A percentile compares a stretch with the other conserved stretches of the same genome.
Evolutionary conservation across 352 stramenopile genomes (phyloP).

Genomic region (Globisporangium spinosum): DNA sequence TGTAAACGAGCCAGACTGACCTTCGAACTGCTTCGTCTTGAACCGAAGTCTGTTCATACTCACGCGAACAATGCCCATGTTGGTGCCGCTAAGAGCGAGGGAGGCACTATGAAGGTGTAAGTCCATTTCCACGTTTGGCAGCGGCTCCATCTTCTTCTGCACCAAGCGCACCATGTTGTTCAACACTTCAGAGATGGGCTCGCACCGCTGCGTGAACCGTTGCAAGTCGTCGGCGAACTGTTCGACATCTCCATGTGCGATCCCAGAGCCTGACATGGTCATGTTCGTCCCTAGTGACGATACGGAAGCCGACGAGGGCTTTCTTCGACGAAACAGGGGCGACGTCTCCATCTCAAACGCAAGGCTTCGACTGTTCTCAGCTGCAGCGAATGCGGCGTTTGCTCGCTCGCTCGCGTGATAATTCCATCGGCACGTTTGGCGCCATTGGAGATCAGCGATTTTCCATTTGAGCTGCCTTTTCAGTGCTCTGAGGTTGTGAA

Average conservation of each 20-base stretch:
- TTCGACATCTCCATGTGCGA: slow-evolving; percentile 38
- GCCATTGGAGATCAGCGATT: slow-evolving; percentile 54
- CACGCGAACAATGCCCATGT: slow-evolving; percentile 57
- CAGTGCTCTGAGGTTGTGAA: slow-evolving; percentile 41
- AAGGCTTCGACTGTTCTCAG: slow-evolving; percentile 30
- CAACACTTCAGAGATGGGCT: slow-evolving; percentile 40
- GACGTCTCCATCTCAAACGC: slow-evolving; percentile 46
- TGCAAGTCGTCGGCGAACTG: slow-evolving; percentile 50
- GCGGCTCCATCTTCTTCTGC: slow-evolving; percentile 34
- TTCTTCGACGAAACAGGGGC: slow-evolving; percentile 36
- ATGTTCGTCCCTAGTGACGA: slow-evolving; percentile 38
- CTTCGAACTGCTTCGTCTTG: slow-evolving; percentile 68
- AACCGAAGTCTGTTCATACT: slow-evolving; percentile 42
- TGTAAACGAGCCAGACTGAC: slow-evolving; percentile 59
- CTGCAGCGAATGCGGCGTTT: slow-evolving; percentile 35
- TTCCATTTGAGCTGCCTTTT: slow-evolving; percentile 64
- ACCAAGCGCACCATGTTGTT: slow-evolving; percentile 34
- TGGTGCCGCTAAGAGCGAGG: slow-evolving; percentile 54
- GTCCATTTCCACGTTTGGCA: slow-evolving; percentile 60
- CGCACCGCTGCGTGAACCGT: slow-evolving; percentile 38
- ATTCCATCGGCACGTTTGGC: slow-evolving; percentile 50
- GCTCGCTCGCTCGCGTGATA: slow-evolving; percentile 45
- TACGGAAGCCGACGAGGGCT: slow-evolving; percentile 28
- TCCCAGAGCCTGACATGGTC: slow-evolving; percentile 29
- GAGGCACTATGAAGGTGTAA: slow-evolving; percentile 57